Percentiles rank a stretch among this genome's conserved stretches.
Evolutionary conservation across 768 basidiomycete genomes (phyloP).

Genomic region (Lepiota subincarnata): DNA sequence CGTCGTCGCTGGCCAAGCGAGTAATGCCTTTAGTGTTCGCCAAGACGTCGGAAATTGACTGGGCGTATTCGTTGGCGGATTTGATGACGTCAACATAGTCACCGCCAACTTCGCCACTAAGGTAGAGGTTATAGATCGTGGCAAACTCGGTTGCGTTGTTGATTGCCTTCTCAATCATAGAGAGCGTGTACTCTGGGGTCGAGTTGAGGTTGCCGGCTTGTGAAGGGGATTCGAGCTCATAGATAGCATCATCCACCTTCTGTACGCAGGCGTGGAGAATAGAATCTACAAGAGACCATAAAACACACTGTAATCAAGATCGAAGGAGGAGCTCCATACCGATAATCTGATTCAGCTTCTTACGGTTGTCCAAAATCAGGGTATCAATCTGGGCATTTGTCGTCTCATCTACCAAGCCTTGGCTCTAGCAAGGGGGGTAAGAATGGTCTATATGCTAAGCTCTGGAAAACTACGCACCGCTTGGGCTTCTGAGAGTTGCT

Average conservation of each 20-base stretch:
- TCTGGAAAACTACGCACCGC: conserved; percentile 46
- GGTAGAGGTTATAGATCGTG: conserved; percentile 86
- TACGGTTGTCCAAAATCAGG: conserved; percentile 92
- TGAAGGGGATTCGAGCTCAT: conserved; percentile 94
- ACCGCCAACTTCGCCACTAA: conserved; percentile 83
- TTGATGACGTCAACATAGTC: conserved; percentile 98
- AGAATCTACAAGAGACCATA: conserved; percentile 60
- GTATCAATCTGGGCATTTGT: conserved; percentile 97
- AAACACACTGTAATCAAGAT: conserved; percentile 4
- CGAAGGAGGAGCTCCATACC: conserved; percentile 38
- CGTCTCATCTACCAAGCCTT: conserved; percentile 82
- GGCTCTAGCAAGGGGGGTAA: conserved; percentile 51
- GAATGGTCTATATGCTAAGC: neutral
- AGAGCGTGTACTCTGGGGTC: conserved; percentile 97
- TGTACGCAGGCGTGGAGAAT: conserved; percentile 95
- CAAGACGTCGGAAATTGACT: conserved; percentile 87
- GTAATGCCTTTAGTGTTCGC: conserved; percentile 95
- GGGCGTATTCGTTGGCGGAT: conserved; percentile 93
- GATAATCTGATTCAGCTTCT: conserved; percentile 97
- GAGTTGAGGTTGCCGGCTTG: conserved; percentile 93
- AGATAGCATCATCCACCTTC: conserved; percentile 96
- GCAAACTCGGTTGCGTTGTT: conserved; percentile 97
- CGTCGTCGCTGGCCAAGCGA: conserved; percentile 85
- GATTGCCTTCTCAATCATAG: conserved; percentile 96
- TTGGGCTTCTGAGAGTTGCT: conserved; percentile 81